phyloP scores from a whole-genome alignment of 202 grass and related monocot species.

The Elaeis oleifera region DNA sequence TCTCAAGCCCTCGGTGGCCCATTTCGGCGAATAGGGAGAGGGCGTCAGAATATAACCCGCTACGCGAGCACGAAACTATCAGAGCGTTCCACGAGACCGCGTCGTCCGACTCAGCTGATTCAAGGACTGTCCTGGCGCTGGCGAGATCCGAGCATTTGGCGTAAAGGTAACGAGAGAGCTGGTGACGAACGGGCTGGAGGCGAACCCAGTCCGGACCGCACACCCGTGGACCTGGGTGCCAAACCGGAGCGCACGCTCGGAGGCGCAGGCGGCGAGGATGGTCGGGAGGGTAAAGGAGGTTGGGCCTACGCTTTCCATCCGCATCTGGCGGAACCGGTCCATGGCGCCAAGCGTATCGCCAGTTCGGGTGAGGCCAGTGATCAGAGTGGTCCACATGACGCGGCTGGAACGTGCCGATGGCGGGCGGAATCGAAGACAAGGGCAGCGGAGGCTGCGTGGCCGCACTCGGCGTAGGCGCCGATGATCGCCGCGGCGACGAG shows the following conservation, averaged over 20 bases:
- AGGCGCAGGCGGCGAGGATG: conserved; percentile 8
- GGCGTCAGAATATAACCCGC: conserved; percentile 26
- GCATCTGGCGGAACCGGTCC: conserved; percentile 13
- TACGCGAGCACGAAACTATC: conserved; percentile 37
- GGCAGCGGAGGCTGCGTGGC: not conserved
- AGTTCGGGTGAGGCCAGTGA: not conserved
- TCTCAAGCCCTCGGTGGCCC: conserved; percentile 27
- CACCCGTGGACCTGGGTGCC: conserved; percentile 9
- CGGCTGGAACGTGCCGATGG: not conserved
- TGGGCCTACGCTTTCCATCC: not conserved
- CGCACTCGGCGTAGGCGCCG: conserved; percentile 1
- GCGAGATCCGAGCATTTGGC: conserved; percentile 10
- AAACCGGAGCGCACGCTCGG: not conserved
- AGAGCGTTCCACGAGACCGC: conserved; percentile 44
- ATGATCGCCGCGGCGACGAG: conserved; percentile 8
- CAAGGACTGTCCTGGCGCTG: conserved; percentile 2
- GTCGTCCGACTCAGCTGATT: conserved; percentile 3
- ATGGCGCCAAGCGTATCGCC: conserved; percentile 1
- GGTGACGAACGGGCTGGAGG: conserved; percentile 6
- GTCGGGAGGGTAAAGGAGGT: conserved; percentile 9
- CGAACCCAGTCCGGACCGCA: conserved; percentile 4
- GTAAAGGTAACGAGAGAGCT: conserved; percentile 21
- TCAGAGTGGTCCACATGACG: conserved; percentile 12
- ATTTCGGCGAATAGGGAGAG: conserved; percentile 48
- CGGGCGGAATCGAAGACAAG: not conserved